Percentiles rank a stretch among this genome's conserved stretches.
These are phyloP conservation scores for Antrodiella citrinella DNA, from an alignment of 768 basidiomycete species.

Conservation along the genomic window DNA sequence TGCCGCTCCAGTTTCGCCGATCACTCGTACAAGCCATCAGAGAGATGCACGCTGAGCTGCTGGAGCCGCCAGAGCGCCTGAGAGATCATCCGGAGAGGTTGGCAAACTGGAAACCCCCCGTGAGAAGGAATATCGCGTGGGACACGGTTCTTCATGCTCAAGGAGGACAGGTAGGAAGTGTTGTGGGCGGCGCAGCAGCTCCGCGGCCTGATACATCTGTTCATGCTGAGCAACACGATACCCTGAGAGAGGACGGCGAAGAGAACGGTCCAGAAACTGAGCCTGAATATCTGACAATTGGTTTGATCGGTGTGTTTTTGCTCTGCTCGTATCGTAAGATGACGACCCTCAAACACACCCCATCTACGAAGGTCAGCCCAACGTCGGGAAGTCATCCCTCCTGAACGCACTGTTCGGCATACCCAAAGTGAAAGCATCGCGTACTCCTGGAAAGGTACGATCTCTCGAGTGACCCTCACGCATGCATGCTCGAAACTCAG, in stretches of 20 bases:
- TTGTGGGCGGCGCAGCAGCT: constrained; percentile 34
- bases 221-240: constrained; percentile 14
- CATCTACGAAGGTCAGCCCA: constrained; percentile 65
- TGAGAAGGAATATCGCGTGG: constrained; percentile 72
- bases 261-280: constrained; percentile 20
- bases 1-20: constrained; percentile 58
- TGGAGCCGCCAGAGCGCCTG: constrained; percentile 59
- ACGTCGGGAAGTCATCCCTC: constrained; percentile 91
- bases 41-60: constrained; percentile 56
- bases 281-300: constrained; percentile 65
- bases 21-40: constrained; percentile 59
- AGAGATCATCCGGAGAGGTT: constrained; percentile 38
- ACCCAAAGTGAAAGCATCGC: constrained; percentile 71
- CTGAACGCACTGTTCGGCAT: constrained; percentile 86
- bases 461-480: not conserved
- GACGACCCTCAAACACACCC: no score
- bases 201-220: constrained; percentile 22
- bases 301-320: constrained; percentile 56
- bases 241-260: constrained; percentile 19
- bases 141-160: constrained; percentile 42
- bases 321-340: no score
- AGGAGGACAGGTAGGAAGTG: constrained; percentile 34
- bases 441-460: constrained; percentile 77
- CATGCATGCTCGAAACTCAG: not conserved
- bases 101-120: constrained; percentile 54